Evolutionary conservation across 768 basidiomycete species (phyloP).

Genomic region (Pisolithus marmoratus): DNA sequence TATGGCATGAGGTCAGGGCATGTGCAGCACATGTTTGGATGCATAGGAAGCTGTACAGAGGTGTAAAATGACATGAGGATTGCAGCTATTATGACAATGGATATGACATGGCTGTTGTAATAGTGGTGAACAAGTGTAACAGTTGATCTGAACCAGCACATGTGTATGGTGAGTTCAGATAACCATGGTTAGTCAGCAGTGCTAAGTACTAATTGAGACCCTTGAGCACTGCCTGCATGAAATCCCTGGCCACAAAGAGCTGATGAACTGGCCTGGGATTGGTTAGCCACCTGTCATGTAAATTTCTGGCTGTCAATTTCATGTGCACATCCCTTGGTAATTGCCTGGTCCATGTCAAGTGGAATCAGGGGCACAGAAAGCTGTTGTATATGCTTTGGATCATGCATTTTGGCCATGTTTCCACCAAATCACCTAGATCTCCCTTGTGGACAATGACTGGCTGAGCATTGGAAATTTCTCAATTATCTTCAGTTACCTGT

Average conservation of each 20-base stretch:
- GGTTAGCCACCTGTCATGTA: neutral
- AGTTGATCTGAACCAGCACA: neutral
- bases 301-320: neutral
- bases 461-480: neutral
- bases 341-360: neutral
- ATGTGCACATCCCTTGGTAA: neutral
- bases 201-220: neutral
- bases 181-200: too few relatives aligned
- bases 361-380: neutral
- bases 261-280: neutral
- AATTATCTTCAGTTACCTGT: neutral
- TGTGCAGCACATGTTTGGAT: too few relatives aligned
- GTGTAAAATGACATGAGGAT: neutral
- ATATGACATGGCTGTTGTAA: too few relatives aligned
- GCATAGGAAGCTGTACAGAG: neutral
- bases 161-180: too few relatives aligned
- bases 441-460: neutral
- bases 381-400: neutral
- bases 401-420: neutral
- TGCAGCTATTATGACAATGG: too few relatives aligned
- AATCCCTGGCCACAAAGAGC: too few relatives aligned
- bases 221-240: neutral
- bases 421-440: neutral
- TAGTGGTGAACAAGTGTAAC: neutral
- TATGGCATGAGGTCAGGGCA: neutral